Conservation (phyloP, 2,329 filamentous ascomycete species). For the Verticillium isaacii region DNA sequence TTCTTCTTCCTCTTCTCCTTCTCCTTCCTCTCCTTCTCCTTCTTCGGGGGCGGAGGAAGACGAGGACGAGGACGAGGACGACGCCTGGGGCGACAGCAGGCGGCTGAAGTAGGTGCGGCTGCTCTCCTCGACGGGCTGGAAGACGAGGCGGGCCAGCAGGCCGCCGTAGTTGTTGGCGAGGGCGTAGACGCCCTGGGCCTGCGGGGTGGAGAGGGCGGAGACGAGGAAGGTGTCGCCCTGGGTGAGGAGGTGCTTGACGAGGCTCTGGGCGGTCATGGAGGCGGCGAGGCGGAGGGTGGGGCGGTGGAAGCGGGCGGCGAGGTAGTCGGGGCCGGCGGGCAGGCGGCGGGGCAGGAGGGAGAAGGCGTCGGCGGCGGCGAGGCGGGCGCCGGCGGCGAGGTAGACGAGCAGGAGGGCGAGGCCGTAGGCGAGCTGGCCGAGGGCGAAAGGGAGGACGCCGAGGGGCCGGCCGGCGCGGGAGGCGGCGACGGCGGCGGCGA, state of each 20-base stretch:
- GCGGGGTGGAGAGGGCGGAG: slow-evolving; percentile 67
- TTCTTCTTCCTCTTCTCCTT: too few species aligned
- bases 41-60: background rate
- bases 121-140: slow-evolving; percentile 94
- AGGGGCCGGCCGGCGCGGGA: slow-evolving; percentile 45
- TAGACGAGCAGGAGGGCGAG: slow-evolving; percentile 67
- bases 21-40: too few species aligned
- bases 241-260: slow-evolving; percentile 89
- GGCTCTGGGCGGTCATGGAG: slow-evolving; percentile 83
- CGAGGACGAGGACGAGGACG: too few species aligned
- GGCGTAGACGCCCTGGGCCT: slow-evolving; percentile 86
- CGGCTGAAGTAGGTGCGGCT: slow-evolving; percentile 86
- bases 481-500: slow-evolving; percentile 63
- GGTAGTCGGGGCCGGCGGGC: slow-evolving; percentile 29
- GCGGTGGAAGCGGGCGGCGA: slow-evolving; percentile 59
- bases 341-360: slow-evolving; percentile 53
- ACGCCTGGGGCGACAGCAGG: slow-evolving; percentile 48
- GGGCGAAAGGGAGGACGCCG: slow-evolving; percentile 82
- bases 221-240: slow-evolving; percentile 92
- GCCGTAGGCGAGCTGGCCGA: slow-evolving; percentile 80
- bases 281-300: slow-evolving; percentile 67
- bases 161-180: slow-evolving; percentile 94
- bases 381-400: slow-evolving; percentile 49
- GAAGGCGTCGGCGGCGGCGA: slow-evolving; percentile 58
- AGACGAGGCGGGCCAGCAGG: slow-evolving; percentile 79